Evolutionary conservation across 164 flowering plant genomes (phyloP), one percentile per base, ranked within the genome.

Genomic region (Cinnamomum micranthum): DNA sequence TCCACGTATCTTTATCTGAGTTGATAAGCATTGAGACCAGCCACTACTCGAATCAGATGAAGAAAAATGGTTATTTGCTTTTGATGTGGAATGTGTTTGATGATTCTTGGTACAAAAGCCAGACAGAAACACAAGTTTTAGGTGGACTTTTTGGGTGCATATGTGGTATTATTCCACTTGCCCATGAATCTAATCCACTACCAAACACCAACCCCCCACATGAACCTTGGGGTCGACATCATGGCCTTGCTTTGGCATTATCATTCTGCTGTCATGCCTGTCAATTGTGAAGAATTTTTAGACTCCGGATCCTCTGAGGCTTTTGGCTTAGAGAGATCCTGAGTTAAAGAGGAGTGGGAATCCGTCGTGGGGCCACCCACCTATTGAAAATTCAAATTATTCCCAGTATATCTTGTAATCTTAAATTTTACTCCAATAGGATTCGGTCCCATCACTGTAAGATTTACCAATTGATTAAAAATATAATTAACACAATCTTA

Each of bases 181-280:
- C 75, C 75, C 55, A 71, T 74, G 80, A 74, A 77, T 77, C 80
- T 74, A 74, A 77, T 80, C 83, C 83, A 78, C 81, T 76, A 75
- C 68, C 70, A 72, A 73, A 60, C 47, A 58, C 73, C 62, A 66
- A 50, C 64, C 11, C 60, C 52, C 50, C 47, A 7, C n/a, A 27
- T 65, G 31, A 58, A 63, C n/a, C 20, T 24, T 47, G 75, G 60
- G 41, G 59, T 72, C 80, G 13, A 69, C 76, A 59, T 80, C 75
- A 67, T 47, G 68, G 71, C 17, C 59, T 73, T 68, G 27, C 52
- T n/a, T 55, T 74, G 71, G n/a, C 72, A 75, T 58, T 28, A 58
- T 24, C 65, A 6, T 58, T 4, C 7, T 58, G 41, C 47, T 52
- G 63, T 50, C 70, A 60, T n/a, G n/a, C 17, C 4, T 41, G 47